Conservation (phyloP, 139 green algal genomes). For the Coccomyxa sp. region DNA sequence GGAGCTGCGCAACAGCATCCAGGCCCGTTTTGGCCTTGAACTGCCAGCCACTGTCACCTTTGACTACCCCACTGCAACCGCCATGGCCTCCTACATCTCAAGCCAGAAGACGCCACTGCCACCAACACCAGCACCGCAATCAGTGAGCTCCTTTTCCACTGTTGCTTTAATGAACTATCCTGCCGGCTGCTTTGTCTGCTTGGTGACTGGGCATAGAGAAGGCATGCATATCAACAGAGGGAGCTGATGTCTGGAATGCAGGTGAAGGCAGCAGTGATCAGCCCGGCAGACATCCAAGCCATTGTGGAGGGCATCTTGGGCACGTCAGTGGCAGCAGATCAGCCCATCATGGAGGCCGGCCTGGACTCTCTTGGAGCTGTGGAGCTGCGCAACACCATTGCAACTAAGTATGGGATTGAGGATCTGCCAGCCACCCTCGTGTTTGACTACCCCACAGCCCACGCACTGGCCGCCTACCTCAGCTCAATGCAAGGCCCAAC, state of each 20-base stretch:
- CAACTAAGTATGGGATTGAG: constrained; percentile 28
- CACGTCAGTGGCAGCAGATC: constrained; percentile 20
- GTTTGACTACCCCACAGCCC: constrained; percentile 62
- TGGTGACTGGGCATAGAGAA: not conserved
- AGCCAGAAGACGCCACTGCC: not conserved
- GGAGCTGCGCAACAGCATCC: constrained; percentile 66
- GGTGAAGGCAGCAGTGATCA: too few relatives aligned
- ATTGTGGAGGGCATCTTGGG: not conserved
- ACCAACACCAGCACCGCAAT: not conserved
- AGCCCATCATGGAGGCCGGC: constrained; percentile 61
- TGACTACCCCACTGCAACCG: constrained; percentile 43
- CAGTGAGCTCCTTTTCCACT: too few relatives aligned
- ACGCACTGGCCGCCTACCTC: constrained; percentile 27
- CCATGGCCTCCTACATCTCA: not conserved
- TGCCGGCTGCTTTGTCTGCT: too few relatives aligned
- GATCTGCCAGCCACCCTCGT: constrained; percentile 54
- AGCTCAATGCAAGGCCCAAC: not conserved
- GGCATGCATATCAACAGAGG: too few relatives aligned
- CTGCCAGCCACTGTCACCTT: constrained; percentile 46
- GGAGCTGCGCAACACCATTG: constrained; percentile 73
- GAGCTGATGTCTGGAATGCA: too few relatives aligned
- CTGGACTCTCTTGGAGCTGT: constrained; percentile 79
- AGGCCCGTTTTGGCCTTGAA: not conserved
- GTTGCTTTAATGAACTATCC: too few relatives aligned
- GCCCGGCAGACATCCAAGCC: not conserved